Percentiles rank a stretch among this genome's conserved stretches.
These are phyloP conservation scores for Trichocladium antarcticum DNA, from an alignment of 495 filamentous ascomycete genomes.

Conservation along the genomic window DNA sequence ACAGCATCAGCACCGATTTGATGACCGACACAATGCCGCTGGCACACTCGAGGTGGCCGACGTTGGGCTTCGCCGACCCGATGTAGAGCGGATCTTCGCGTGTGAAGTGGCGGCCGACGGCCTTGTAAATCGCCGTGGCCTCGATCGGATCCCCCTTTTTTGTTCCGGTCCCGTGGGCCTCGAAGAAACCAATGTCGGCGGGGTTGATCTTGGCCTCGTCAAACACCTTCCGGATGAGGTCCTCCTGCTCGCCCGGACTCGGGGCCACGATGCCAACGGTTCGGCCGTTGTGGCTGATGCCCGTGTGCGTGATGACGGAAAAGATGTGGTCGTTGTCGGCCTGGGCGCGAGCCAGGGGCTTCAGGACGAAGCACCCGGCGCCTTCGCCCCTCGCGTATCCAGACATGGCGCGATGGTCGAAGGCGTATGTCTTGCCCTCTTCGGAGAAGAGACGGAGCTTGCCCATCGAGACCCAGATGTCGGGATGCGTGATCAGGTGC, in stretches of 20 bases:
- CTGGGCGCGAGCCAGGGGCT: slow-evolving; percentile 42
- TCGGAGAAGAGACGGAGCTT: slow-evolving; percentile 29
- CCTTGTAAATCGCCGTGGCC: slow-evolving; percentile 42
- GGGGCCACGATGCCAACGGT: slow-evolving; percentile 46
- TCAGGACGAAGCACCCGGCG: slow-evolving; percentile 38
- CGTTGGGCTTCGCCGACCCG: slow-evolving; percentile 49
- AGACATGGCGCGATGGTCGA: slow-evolving; percentile 33
- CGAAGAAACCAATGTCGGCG: slow-evolving; percentile 36
- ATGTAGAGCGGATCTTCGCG: slow-evolving; percentile 38
- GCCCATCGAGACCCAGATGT: slow-evolving; percentile 33
- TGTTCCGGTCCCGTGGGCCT: slow-evolving; percentile 51
- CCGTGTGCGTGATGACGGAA: slow-evolving; percentile 43
- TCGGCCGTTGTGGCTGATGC: slow-evolving; percentile 47
- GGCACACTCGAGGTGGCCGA: slow-evolving; percentile 49
- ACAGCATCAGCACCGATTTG: slow-evolving; percentile 48
- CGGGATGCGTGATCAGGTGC: slow-evolving; percentile 34
- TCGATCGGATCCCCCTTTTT: slow-evolving; percentile 52
- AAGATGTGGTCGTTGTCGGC: slow-evolving; percentile 45
- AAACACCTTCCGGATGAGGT: slow-evolving; percentile 35
- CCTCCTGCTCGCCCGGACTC: slow-evolving; percentile 40
- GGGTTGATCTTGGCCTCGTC: slow-evolving; percentile 32
- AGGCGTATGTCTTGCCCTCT: slow-evolving; percentile 30
- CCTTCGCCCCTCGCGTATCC: slow-evolving; percentile 39
- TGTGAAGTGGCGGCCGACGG: slow-evolving; percentile 29
- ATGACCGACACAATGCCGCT: slow-evolving; percentile 49